Evolutionary conservation across 1,284 basidiomycete genomes (phyloP), one percentile per base, ranked within the genome.

Genomic region (Phenoliferia sp.): DNA sequence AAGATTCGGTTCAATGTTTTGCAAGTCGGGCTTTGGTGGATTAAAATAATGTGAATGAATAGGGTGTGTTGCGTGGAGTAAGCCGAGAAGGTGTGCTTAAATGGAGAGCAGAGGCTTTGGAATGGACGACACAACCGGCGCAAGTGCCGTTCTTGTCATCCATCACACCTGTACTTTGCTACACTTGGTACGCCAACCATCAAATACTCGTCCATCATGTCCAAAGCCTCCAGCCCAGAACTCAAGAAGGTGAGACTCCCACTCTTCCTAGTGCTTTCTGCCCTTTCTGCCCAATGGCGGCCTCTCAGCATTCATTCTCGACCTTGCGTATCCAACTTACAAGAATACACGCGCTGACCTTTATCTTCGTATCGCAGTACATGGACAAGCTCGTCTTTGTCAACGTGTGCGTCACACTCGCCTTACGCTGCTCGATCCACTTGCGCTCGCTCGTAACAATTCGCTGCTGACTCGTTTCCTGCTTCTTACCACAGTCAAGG

Each of bases 351-450:
- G 22, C 19, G 5, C 36, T n/a, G 15, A 19, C 34, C n/a, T 2
- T 34, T 50, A 1, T 22, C 9, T 44, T 2, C 6, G 22, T 17
- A n/a, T 5, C 19, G 32, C 78, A 97, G 90, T 99, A 96, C 79
- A 97, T 99, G 91, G 96, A 99, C 86, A 96, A 97, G 84, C 90
- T 90, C 75, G 83, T 98, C 74, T 94, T 93, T 80, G 85, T 99
- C 77, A 88, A 97, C 82, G 84, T 99, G 48, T 52, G 6, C 7
- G 48, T 52, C 48, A 9, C 17, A 5, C 19, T 52, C 48, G 5
- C 22, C 48, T 9, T 22, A 19, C 9, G 28, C 28, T 22, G 39
- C 12, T 12, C 12, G 12, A 44, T 44, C 39, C 39, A n/a, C n/a
- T n/a, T n/a, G n/a, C n/a, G n/a, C n/a, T n/a, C n/a, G n/a, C n/a